Conservation (phyloP, 176 grass and related monocot genomes). For the Coix lacrymajobi region DNA sequence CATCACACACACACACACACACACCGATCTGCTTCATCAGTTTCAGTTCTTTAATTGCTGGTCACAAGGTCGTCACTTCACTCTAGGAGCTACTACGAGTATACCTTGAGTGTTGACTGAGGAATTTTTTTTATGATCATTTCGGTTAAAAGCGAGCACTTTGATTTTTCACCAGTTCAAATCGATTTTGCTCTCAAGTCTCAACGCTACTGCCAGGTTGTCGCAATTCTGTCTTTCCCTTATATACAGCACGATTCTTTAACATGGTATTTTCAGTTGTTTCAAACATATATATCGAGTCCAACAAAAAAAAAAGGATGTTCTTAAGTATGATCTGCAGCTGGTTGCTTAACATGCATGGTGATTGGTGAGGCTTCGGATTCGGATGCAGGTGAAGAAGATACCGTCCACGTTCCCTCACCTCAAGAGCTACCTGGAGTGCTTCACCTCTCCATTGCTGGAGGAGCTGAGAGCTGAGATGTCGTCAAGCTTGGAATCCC, state of each 20-base stretch:
- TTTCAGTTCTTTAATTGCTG: slow-evolving; percentile 9
- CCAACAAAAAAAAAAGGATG: neutral
- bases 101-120: neutral
- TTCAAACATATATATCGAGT: neutral
- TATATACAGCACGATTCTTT: neutral
- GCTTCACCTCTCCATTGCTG: slow-evolving; percentile 43
- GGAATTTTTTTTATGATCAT: neutral
- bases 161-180: no score
- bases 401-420: slow-evolving; percentile 45
- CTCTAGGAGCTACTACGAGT: slow-evolving; percentile 1
- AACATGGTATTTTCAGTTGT: neutral
- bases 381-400: slow-evolving; percentile 39
- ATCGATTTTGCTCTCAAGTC: no score
- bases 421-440: slow-evolving; percentile 38
- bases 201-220: no score
- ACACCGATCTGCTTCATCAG: neutral
- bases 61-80: neutral
- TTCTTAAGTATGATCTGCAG: neutral
- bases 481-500: slow-evolving; percentile 43
- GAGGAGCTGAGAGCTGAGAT: slow-evolving; percentile 62
- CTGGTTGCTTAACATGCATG: neutral
- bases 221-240: neutral
- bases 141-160: no score
- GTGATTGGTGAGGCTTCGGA: no score
- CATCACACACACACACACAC: neutral